Conservation (phyloP, 2,329 filamentous ascomycete species). For the Talaromyces sp. region DNA sequence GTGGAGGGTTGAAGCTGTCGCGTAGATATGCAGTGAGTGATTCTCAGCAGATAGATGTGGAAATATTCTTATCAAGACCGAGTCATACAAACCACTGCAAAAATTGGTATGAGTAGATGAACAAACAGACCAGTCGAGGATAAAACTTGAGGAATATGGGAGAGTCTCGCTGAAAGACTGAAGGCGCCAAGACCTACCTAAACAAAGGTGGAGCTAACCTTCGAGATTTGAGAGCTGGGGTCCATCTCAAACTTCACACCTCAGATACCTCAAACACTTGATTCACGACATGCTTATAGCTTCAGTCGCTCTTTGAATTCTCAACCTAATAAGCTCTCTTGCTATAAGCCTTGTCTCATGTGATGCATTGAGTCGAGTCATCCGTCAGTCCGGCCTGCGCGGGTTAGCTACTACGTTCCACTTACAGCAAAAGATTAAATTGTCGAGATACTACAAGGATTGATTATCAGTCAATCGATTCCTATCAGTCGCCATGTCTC, state of each 20-base stretch:
- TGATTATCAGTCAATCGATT: not conserved
- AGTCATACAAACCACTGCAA: not conserved
- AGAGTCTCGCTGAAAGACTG: not conserved
- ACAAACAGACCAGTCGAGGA: not conserved
- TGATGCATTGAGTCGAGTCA: slow-evolving; percentile 5
- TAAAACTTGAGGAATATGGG: not conserved
- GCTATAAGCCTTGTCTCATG: not conserved
- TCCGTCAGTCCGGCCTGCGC: slow-evolving; percentile 1
- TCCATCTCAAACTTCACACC: not conserved
- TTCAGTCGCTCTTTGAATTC: not conserved
- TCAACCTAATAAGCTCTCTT: not conserved
- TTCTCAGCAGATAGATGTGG: too few relatives aligned
- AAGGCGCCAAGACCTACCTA: not conserved
- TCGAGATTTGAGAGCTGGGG: not conserved
- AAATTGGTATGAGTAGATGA: not conserved
- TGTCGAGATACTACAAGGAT: not conserved
- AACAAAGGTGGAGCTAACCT: not conserved
- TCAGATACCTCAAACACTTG: not conserved
- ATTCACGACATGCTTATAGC: not conserved
- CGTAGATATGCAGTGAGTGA: not conserved
- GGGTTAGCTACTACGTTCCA: not conserved
- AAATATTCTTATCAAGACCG: not conserved
- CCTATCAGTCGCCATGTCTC: slow-evolving; percentile 42
- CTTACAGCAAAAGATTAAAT: not conserved
- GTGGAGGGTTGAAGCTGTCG: too few relatives aligned